These are phyloP conservation scores for Purpureocillium takamizusanense DNA, from an alignment of 2,329 filamentous ascomycete species.

Conservation along the genomic window DNA sequence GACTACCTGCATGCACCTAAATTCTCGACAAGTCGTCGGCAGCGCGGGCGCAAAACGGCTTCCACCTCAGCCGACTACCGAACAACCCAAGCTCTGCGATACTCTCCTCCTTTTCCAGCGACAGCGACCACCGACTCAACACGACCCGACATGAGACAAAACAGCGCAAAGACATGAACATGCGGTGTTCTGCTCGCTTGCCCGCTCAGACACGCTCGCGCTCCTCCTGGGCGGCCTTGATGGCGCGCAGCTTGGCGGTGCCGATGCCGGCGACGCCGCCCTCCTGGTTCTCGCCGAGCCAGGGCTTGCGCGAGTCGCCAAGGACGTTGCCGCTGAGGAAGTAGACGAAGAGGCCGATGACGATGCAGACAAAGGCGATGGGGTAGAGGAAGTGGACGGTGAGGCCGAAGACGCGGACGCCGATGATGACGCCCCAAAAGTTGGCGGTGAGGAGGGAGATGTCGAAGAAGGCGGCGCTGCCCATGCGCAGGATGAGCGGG, in stretches of 20 bases:
- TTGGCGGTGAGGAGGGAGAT: slow-evolving; percentile 89
- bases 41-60: too few species aligned
- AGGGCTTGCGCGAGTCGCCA: slow-evolving; percentile 88
- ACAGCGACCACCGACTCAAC: too few species aligned
- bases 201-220: slow-evolving; percentile 3
- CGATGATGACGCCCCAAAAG: slow-evolving; percentile 95
- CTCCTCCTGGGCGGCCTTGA: slow-evolving; percentile 43
- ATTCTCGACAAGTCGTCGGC: too few species aligned
- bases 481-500: slow-evolving; percentile 81
- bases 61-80: too few species aligned
- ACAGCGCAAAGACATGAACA: too few species aligned
- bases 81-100: too few species aligned
- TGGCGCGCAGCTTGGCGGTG: slow-evolving; percentile 72
- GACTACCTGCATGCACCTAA: too few species aligned
- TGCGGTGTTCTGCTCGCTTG: too few species aligned
- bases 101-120: too few species aligned
- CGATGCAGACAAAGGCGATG: slow-evolving; percentile 88
- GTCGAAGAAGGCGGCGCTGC: slow-evolving; percentile 90
- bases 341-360: slow-evolving; percentile 77
- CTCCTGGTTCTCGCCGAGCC: slow-evolving; percentile 84
- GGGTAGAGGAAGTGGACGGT: slow-evolving; percentile 85
- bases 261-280: slow-evolving; percentile 70
- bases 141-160: too few species aligned
- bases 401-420: slow-evolving; percentile 75
- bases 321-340: slow-evolving; percentile 75